phyloP scores from a whole-genome alignment of 2,329 filamentous ascomycete species.

The Graphium sp. region DNA sequence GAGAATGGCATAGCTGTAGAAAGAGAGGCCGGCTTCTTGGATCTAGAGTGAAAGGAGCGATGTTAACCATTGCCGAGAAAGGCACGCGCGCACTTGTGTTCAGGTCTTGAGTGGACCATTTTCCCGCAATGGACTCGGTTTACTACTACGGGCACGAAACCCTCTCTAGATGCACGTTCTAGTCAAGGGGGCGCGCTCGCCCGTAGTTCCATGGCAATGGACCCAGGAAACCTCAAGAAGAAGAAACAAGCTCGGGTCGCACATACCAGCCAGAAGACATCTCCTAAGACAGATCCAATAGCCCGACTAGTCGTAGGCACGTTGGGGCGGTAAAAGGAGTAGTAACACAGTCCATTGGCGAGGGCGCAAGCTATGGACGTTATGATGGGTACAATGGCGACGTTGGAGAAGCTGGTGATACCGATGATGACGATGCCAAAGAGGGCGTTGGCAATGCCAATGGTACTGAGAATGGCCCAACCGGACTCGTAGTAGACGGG shows the following conservation, averaged over 20 bases:
- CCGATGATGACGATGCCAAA: slow-evolving; percentile 19
- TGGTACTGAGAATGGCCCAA: slow-evolving; percentile 26
- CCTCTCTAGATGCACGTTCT: too few species aligned
- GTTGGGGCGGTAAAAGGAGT: slow-evolving; percentile 18
- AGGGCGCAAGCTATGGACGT: slow-evolving; percentile 18
- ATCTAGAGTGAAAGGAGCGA: too few species aligned
- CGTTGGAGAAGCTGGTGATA: slow-evolving; percentile 19
- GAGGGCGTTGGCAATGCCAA: slow-evolving; percentile 21
- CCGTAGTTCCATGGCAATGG: too few species aligned
- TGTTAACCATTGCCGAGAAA: not conserved
- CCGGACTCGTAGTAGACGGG: slow-evolving; percentile 21
- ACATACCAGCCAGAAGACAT: slow-evolving; percentile 21
- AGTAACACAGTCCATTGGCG: slow-evolving; percentile 24
- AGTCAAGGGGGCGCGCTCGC: too few species aligned
- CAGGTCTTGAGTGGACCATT: too few species aligned
- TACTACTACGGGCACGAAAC: too few species aligned
- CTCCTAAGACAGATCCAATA: slow-evolving; percentile 19
- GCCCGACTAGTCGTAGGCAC: slow-evolving; percentile 11
- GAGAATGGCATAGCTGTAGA: slow-evolving; percentile 34
- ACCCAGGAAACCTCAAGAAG: too few species aligned
- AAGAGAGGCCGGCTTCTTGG: slow-evolving; percentile 24
- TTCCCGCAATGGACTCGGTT: too few species aligned
- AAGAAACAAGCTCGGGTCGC: too few species aligned
- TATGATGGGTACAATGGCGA: slow-evolving; percentile 20
- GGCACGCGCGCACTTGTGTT: not conserved